Evolutionary conservation across 2,329 filamentous ascomycete genomes (phyloP).

Genomic region (Annulohypoxylon truncatum): DNA sequence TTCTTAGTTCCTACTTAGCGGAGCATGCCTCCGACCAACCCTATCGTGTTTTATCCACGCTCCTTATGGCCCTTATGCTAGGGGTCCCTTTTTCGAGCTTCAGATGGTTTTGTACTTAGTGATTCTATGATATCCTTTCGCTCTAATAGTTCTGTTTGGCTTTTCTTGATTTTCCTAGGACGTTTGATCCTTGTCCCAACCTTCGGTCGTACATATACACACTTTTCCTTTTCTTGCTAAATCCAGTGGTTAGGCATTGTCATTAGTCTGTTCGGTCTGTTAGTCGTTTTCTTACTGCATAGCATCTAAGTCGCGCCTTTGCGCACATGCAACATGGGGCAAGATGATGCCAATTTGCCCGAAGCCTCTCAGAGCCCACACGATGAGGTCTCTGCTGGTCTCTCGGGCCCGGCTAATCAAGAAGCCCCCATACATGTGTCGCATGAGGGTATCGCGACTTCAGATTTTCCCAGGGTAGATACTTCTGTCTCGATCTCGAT

Average conservation of each 20-base stretch:
- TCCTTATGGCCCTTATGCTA: conserved; percentile 25
- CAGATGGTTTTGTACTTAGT: conserved; percentile 31
- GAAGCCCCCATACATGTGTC: conserved; percentile 26
- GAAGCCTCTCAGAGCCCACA: conserved; percentile 26
- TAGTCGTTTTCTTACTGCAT: conserved; percentile 3
- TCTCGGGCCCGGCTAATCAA: conserved; percentile 30
- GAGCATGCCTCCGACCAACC: conserved; percentile 42
- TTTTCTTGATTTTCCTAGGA: conserved; percentile 23
- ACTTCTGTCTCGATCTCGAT: conserved; percentile 30
- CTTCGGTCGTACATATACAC: conserved; percentile 12
- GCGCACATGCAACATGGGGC: conserved; percentile 36
- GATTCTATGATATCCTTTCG: conserved; percentile 20
- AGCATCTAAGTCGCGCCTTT: conserved; percentile 12
- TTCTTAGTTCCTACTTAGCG: conserved; percentile 39
- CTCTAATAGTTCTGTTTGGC: conserved; percentile 17
- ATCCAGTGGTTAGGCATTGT: conserved; percentile 15
- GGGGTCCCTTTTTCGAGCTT: conserved; percentile 15
- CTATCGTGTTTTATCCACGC: conserved; percentile 44
- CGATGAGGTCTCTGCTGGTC: conserved; percentile 21
- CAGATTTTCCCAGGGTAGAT: conserved; percentile 32
- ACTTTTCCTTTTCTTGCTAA: conserved; percentile 22
- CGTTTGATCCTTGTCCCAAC: conserved; percentile 19
- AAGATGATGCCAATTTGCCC: conserved; percentile 20
- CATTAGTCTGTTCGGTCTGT: conserved; percentile 9
- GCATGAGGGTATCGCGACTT: conserved; percentile 19